These are phyloP conservation scores for Exsudoporus floridanus DNA, from an alignment of 1,284 basidiomycete genomes.

Conservation along the genomic window DNA sequence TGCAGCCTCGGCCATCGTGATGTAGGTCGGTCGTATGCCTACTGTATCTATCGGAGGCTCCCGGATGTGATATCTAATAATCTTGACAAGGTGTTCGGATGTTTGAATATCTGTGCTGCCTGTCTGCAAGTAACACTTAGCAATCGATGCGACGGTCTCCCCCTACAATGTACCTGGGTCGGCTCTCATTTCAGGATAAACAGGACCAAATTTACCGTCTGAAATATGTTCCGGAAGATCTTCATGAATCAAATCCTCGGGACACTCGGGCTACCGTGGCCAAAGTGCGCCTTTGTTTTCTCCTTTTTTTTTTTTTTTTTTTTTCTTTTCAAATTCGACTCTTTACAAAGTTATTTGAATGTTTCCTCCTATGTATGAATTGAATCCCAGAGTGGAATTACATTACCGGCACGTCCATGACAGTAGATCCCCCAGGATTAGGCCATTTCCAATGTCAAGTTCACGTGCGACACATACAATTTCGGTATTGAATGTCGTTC, in stretches of 20 bases:
- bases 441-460: conserved; percentile 23
- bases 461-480: conserved; percentile 17
- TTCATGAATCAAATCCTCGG: not conserved
- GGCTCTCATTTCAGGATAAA: not conserved
- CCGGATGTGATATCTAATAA: not conserved
- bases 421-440: conserved; percentile 22
- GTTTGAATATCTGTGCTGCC: not conserved
- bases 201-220: not conserved
- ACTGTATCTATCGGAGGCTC: conserved; percentile 2
- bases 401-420: conserved; percentile 6
- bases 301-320: not conserved
- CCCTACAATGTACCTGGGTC: not conserved
- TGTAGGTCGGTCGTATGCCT: not conserved
- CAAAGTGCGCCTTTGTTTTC: not conserved
- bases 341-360: not conserved
- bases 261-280: not conserved
- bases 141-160: not conserved
- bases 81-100: not conserved
- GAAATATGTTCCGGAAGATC: not conserved
- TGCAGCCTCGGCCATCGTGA: not conserved
- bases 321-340: conserved; percentile 13
- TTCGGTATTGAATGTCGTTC: conserved; percentile 1
- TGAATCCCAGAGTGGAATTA: not conserved
- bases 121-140: not conserved
- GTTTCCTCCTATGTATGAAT: not conserved